Evolutionary conservation across 139 green algal species (phyloP), one percentile per base, ranked within the genome.

Genomic region (Chlamydomonas sp.): DNA sequence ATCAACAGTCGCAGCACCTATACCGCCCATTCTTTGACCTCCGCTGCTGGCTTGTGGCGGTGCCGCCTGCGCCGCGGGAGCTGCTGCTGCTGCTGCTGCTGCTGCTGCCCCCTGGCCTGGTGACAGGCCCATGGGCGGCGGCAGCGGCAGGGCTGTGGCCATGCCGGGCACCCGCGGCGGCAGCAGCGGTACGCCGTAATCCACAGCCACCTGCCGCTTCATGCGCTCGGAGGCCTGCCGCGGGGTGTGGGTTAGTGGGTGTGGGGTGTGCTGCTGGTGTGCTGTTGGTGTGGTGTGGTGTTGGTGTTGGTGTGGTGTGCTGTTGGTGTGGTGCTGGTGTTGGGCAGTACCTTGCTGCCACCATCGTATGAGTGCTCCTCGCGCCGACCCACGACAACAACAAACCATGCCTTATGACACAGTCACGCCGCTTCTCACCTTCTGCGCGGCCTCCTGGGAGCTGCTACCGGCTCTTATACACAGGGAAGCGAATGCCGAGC

Each of bases 141-240:
- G 88, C 58, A 86, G 67, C 20, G 5, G 75, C 63, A 71, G 6
- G 2, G 63, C 62, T 15, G 74, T 80, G 66, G 12, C 12, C 66
- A 71, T 71, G 66, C 66, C 67, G n/a, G n/a, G n/a, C n/a, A n/a
- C n/a, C 61, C 78, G 73, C 0, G 90, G 84, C 0, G 93, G 92
- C 68, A 92, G 77, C 72, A 98, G 89, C 3, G 95, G 95, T 4
- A 97, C 79, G 5, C 88, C 85, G 31, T 91, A 92, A 81, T 97
- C 91, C 9, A 17, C 9, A 8, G 94, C 91, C 0, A 98, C 66
- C 9, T 88, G 64, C 1, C 90, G 88, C 89, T 98, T 98, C 17
- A 96, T 12, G 1, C 18, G 49, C 77, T 97, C 95, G 14, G 95
- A 92, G 0, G 92, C 88, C 83, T 91, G 88, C 20, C 92, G 92